phyloP scores from a whole-genome alignment of 2,329 filamentous ascomycete species.

The Hypoxylon sp. region DNA sequence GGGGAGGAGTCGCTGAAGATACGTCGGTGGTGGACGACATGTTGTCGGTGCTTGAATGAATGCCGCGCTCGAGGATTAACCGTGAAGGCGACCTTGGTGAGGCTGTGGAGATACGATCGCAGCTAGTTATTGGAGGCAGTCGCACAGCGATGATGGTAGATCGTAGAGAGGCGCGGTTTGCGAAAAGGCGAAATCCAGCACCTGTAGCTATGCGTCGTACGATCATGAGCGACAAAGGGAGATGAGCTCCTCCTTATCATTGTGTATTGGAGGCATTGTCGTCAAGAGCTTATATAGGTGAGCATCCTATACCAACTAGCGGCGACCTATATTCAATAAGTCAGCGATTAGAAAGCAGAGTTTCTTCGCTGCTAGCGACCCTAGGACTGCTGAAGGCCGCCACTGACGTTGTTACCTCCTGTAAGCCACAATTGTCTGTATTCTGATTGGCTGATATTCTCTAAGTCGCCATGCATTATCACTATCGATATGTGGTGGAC shows the following conservation, averaged over 20 bases:
- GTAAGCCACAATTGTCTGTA: constrained; percentile 7
- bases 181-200: constrained; percentile 26
- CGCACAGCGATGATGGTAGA: not conserved
- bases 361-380: constrained; percentile 1
- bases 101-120: not conserved
- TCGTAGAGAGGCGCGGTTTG: constrained; percentile 9
- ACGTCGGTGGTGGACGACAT: constrained; percentile 31
- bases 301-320: constrained; percentile 17
- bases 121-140: not conserved
- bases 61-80: constrained; percentile 1
- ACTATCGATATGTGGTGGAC: constrained; percentile 19
- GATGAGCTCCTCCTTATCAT: constrained; percentile 12
- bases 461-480: constrained; percentile 1
- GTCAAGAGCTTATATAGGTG: constrained; percentile 23
- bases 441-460: constrained; percentile 22
- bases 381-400: not conserved
- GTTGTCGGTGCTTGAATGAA: constrained; percentile 10
- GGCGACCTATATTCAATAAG: constrained; percentile 36
- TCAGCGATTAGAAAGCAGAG: constrained; percentile 50
- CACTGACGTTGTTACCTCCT: constrained; percentile 4
- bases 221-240: constrained; percentile 24
- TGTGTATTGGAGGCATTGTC: constrained; percentile 14
- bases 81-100: not conserved
- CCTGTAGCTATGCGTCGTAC: constrained; percentile 9
- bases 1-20: constrained; percentile 9